Base-by-base conservation (phyloP, 106 monocot species). In the Ottelia alismoides region DNA sequence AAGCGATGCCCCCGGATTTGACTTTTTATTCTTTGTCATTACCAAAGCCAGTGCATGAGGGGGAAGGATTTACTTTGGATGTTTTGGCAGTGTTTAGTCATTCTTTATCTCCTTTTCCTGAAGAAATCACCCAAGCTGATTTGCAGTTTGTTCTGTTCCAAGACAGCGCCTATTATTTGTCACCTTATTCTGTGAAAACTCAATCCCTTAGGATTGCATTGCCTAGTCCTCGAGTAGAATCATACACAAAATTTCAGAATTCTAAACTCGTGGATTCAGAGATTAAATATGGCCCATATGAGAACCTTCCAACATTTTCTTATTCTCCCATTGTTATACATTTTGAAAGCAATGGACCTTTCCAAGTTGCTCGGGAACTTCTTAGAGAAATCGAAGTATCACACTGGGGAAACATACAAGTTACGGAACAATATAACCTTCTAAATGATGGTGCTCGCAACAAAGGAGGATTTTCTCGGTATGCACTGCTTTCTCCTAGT, bases 391-490 rank as follows among this genome's bases (percentile, higher is more conserved):
- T 96, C 56, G 96, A 96, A 62, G 70, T 96, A 61, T 96, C 96
- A 22, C 96, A 96, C 56, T 96, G 96, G 96, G 96, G 96, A 21
- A 96, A 82, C 55, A 64, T 89, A 51, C 78, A 84, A 63, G 63
- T 96, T 43, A 96, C 96, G 23, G 96, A 96, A 69, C 81, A 88
- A 52, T 96, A 96, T 52, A 82, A 45, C 6, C 78, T 96, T 70
- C 65, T 72, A 30, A 88, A 96, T 74, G 81, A 69, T 45, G 96
- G 96, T 57, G 96, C 96, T 25, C 68, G 24, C 25, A 76, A 72
- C 30, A 96, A 89, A 65, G 88, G 85, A 18, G 96, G 85, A 58
- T 96, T 96, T 52, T 96, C 96, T 22, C 81, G 96, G 96, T n/a
- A n/a, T n/a, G n/a, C n/a, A n/a, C n/a, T n/a, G n/a, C n/a, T n/a